Conservation (phyloP, 1,284 basidiomycete species). For the Ceratobasidium sp. region DNA sequence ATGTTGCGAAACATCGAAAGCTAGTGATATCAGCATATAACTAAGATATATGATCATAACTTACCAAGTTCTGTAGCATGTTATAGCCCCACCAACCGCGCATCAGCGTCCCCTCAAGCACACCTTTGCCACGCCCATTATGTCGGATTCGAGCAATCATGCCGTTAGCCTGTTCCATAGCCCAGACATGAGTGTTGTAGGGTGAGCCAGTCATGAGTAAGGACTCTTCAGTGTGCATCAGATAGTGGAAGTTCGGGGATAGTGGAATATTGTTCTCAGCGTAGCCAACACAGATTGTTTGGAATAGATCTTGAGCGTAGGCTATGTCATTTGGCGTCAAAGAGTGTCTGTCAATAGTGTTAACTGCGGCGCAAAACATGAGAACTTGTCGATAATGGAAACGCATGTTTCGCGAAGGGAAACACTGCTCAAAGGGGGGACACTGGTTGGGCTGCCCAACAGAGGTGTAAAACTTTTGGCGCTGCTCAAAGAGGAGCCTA, state of each 20-base stretch:
- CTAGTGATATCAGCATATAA: background rate
- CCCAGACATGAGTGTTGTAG: constrained; percentile 28
- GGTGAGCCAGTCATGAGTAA: background rate
- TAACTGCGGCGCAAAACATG: background rate
- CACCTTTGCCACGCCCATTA: background rate
- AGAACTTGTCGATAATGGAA: constrained; percentile 31
- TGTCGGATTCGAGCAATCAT: background rate
- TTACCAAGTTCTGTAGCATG: constrained; percentile 6
- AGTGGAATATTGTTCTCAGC: background rate
- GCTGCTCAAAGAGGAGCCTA: constrained; percentile 17
- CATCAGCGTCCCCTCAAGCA: constrained; percentile 24
- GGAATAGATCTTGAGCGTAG: background rate
- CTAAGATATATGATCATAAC: background rate
- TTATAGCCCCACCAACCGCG: constrained; percentile 11
- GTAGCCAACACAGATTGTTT: constrained; percentile 5
- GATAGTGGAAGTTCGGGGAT: constrained; percentile 25
- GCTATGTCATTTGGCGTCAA: background rate
- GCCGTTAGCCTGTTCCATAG: constrained; percentile 19
- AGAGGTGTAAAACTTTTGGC: background rate
- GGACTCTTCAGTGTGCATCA: constrained; percentile 16
- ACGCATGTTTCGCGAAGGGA: constrained; percentile 1
- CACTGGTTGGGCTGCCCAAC: constrained; percentile 21
- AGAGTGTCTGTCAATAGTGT: background rate
- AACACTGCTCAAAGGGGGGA: background rate
- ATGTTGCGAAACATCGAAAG: background rate